Conservation (phyloP, 306 rosid species). For the Rosa persica region DNA sequence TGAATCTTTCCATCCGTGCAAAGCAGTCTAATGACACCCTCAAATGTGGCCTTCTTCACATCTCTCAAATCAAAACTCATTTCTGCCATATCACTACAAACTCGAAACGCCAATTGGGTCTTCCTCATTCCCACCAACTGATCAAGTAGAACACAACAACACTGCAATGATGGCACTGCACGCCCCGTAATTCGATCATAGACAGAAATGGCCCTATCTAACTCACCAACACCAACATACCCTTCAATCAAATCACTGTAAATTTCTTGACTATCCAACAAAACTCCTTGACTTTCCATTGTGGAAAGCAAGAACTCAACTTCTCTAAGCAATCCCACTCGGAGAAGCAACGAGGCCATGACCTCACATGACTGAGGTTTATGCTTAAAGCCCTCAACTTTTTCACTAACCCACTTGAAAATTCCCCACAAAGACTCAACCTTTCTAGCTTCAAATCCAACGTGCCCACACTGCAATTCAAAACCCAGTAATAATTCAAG, state of each 20-base stretch:
- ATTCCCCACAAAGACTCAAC: slow-evolving; percentile 62
- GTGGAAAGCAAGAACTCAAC: slow-evolving; percentile 58
- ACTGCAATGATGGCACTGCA: slow-evolving; percentile 43
- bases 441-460: slow-evolving; percentile 45
- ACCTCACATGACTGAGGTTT: slow-evolving; percentile 47
- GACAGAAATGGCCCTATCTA: slow-evolving; percentile 51
- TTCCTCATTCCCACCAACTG: slow-evolving; percentile 50
- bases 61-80: slow-evolving; percentile 33
- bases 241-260: slow-evolving; percentile 47
- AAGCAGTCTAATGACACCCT: slow-evolving; percentile 55
- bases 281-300: slow-evolving; percentile 43
- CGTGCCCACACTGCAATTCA: slow-evolving; percentile 37
- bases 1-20: slow-evolving; percentile 62
- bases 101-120: slow-evolving; percentile 33
- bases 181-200: slow-evolving; percentile 46
- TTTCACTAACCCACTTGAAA: slow-evolving; percentile 51
- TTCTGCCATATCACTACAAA: slow-evolving; percentile 57
- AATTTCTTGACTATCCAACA: slow-evolving; percentile 36
- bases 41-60: slow-evolving; percentile 48
- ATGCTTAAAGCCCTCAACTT: slow-evolving; percentile 39
- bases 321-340: slow-evolving; percentile 55
- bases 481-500: slow-evolving; percentile 54
- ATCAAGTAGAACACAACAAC: slow-evolving; percentile 46
- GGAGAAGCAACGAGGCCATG: slow-evolving; percentile 69
- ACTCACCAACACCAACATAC: slow-evolving; percentile 48